Base-by-base conservation (phyloP, 140 eudicot species). In the Senecio squalidus region DNA sequence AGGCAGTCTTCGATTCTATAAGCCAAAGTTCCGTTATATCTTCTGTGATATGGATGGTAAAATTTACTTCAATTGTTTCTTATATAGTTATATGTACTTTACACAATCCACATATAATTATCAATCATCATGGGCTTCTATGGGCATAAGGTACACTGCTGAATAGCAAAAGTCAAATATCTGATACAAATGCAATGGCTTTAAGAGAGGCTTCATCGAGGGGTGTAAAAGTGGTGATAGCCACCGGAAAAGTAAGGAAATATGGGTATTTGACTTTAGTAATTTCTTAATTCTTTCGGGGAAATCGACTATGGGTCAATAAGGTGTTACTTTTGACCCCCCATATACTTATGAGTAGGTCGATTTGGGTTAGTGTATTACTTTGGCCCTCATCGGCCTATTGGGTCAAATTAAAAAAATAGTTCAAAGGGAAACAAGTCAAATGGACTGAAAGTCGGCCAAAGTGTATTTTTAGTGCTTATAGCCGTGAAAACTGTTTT, bases 21-120 rank as follows among this genome's bases (percentile, higher is more conserved):
- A 68, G 73, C 98, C 96, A 64, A 87, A 91, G 68, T 91, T 76
- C 78, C 67, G 74, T 34, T 82, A 83, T 76, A 81, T 91, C 69
- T 86, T 87, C 72, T 91, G 96, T 31, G 98, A 91, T 77, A 79
- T 91, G 98, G 98, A 91, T 84, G 98, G 98, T 91, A 71, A 79
- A 86, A 33, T 54, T 54, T 40, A 39, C 29, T 40, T 39, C 21
- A 14, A n/a, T 24, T 62, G 8, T 21, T 36, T 56, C 40, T 60
- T 18, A 20, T n/a, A n/a, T n/a, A n/a, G n/a, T n/a, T n/a, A n/a
- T 2, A 26, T 20, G 45, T 25, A 11, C 4, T 55, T 43, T 49
- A 26, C 39, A 55, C 58, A 50, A 11, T 52, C 27, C 6, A 51
- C 29, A 16, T 11, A 68, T 68, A 44, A 29, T 24, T 45, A 62